phyloP scores from a whole-genome alignment of 257 asterid species.

The Scutellaria minor region DNA sequence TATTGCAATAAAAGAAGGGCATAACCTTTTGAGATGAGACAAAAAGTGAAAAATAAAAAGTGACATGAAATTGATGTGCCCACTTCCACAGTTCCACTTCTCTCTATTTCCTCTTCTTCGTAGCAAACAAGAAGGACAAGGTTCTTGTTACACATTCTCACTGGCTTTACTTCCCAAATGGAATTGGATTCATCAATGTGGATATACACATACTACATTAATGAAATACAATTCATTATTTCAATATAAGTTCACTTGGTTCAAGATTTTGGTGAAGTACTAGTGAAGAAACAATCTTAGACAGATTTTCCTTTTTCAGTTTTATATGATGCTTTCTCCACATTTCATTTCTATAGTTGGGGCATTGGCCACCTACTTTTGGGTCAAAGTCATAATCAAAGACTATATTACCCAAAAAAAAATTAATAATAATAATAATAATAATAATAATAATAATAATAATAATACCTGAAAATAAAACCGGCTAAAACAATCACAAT shows the following conservation, averaged over 20 bases:
- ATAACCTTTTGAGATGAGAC: conserved; percentile 33
- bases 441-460: too few relatives aligned
- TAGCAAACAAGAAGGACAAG: conserved; percentile 27
- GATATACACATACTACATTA: not conserved
- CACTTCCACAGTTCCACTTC: not conserved
- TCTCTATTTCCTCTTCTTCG: conserved; percentile 5
- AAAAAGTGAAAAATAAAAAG: conserved; percentile 17
- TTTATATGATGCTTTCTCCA: too few relatives aligned
- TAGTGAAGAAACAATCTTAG: too few relatives aligned
- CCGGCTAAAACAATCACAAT: not conserved
- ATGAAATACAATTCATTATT: too few relatives aligned
- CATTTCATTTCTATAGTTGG: too few relatives aligned
- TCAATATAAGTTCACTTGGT: too few relatives aligned
- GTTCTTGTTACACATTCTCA: conserved; percentile 13
- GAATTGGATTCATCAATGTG: conserved; percentile 37
- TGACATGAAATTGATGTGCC: conserved; percentile 18
- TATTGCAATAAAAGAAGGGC: conserved; percentile 10
- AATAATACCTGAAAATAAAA: too few relatives aligned
- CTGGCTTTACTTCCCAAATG: not conserved
- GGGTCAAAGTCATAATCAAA: conserved; percentile 11
- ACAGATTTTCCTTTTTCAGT: too few relatives aligned
- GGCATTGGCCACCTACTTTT: conserved; percentile 31
- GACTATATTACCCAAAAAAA: not conserved
- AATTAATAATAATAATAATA: too few relatives aligned
- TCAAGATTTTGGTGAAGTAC: too few relatives aligned